Conservation (phyloP, 1,284 basidiomycete species). For the Sphaerobolus stellatus region DNA sequence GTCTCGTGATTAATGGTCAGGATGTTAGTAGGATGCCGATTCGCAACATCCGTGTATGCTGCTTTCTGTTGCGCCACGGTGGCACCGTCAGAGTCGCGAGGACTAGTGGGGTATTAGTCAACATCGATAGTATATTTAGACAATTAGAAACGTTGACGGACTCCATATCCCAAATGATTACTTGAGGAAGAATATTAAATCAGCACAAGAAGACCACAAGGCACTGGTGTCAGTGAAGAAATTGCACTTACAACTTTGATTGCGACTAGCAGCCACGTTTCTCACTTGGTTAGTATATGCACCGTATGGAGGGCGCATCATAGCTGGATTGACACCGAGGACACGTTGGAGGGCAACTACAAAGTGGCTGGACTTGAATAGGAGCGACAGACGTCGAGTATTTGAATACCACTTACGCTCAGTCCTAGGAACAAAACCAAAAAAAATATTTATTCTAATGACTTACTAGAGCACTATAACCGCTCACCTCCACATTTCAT, state of each 20-base stretch:
- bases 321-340: conserved; percentile 17
- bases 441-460: neutral
- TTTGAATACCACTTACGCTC: conserved; percentile 1
- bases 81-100: conserved; percentile 37
- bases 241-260: conserved; percentile 15
- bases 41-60: conserved; percentile 30
- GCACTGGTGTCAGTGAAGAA: neutral
- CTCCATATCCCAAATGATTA: conserved; percentile 44
- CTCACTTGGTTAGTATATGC: conserved; percentile 44
- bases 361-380: neutral
- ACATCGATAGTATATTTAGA: conserved; percentile 13
- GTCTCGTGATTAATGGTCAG: conserved; percentile 47
- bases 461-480: neutral
- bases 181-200: conserved; percentile 26
- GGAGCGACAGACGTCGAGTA: neutral
- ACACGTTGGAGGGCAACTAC: conserved; percentile 18
- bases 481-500: conserved; percentile 9
- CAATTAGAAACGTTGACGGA: conserved; percentile 17
- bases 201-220: neutral
- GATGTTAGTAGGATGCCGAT: conserved; percentile 36
- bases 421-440: neutral
- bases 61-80: conserved; percentile 32
- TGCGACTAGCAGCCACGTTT: conserved; percentile 35
- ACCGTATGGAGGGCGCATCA: conserved; percentile 33
- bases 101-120: conserved; percentile 17